Evolutionary conservation across 495 filamentous ascomycete genomes (phyloP).

Genomic region (Podospora anserina): DNA sequence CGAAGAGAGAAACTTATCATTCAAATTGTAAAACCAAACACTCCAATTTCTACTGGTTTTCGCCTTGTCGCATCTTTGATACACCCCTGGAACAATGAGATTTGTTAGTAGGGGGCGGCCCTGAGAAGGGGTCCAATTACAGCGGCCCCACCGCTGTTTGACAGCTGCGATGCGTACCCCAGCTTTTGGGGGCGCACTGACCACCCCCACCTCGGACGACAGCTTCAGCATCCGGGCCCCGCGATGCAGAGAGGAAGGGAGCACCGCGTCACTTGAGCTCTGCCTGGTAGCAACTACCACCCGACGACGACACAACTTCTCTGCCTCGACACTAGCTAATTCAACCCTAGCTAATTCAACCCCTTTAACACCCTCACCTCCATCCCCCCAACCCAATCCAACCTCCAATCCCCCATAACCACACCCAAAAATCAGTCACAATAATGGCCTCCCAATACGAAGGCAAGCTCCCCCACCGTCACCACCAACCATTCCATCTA

Average conservation of each 20-base stretch:
- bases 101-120: not conserved
- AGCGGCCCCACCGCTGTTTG: not conserved
- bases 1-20: not conserved
- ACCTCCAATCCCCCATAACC: not conserved
- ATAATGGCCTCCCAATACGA: constrained; percentile 51
- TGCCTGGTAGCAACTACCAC: not conserved
- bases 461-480: constrained; percentile 29
- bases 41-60: not conserved
- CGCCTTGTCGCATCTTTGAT: not conserved
- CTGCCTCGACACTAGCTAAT: not conserved
- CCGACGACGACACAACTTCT: not conserved
- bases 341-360: not conserved
- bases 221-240: constrained; percentile 8
- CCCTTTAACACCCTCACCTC: not conserved
- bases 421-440: constrained; percentile 10
- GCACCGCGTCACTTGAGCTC: constrained; percentile 31
- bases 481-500: not conserved
- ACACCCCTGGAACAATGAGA: not conserved
- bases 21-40: not conserved
- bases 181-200: constrained; percentile 12
- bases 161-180: not conserved
- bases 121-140: not conserved
- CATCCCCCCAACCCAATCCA: not conserved
- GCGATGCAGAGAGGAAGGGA: constrained; percentile 10
- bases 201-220: constrained; percentile 10